A percentile compares a stretch with the other conserved stretches of the same genome.
These are phyloP conservation scores for Aciculosporium take DNA, from an alignment of 2,329 filamentous ascomycete species.

Conservation along the genomic window DNA sequence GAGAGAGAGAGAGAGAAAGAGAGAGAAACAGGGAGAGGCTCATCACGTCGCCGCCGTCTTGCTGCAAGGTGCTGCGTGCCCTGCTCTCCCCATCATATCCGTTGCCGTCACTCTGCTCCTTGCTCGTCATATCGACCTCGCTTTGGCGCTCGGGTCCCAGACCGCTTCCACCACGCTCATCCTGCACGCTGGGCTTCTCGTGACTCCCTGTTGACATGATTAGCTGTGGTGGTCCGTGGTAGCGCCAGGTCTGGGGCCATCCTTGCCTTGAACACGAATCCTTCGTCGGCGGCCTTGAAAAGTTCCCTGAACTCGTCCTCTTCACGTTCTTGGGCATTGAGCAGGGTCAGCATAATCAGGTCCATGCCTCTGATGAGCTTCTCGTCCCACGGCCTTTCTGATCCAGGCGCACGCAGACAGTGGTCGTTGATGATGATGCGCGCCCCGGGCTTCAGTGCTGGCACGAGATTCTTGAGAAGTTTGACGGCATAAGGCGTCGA, in stretches of 20 bases:
- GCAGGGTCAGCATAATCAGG: conserved; percentile 34
- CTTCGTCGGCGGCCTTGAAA: conserved; percentile 26
- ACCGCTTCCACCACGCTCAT: conserved; percentile 36
- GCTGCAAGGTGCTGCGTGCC: no score
- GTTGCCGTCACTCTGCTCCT: background rate
- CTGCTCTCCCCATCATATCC: background rate
- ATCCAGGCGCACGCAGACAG: conserved; percentile 26
- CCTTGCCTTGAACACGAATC: conserved; percentile 29
- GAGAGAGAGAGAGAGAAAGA: background rate
- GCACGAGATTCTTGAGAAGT: conserved; percentile 35
- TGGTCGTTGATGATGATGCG: conserved; percentile 32
- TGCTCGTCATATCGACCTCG: background rate
- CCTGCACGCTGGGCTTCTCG: conserved; percentile 24
- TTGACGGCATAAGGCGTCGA: conserved; percentile 36
- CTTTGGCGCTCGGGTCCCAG: conserved; percentile 20
- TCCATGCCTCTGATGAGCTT: conserved; percentile 35
- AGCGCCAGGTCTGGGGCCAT: no score
- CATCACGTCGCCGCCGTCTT: background rate
- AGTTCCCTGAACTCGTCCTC: conserved; percentile 31
- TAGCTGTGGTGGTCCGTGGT: background rate
- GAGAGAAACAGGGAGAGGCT: background rate
- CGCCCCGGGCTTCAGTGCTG: conserved; percentile 40
- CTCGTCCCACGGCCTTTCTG: conserved; percentile 30
- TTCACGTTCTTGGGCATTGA: conserved; percentile 37
- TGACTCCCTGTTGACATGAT: conserved; percentile 20